A percentile compares a stretch with the other conserved stretches of the same genome.
phyloP scores from a whole-genome alignment of 2,329 filamentous ascomycete genomes.

The Colletotrichum musicola region DNA sequence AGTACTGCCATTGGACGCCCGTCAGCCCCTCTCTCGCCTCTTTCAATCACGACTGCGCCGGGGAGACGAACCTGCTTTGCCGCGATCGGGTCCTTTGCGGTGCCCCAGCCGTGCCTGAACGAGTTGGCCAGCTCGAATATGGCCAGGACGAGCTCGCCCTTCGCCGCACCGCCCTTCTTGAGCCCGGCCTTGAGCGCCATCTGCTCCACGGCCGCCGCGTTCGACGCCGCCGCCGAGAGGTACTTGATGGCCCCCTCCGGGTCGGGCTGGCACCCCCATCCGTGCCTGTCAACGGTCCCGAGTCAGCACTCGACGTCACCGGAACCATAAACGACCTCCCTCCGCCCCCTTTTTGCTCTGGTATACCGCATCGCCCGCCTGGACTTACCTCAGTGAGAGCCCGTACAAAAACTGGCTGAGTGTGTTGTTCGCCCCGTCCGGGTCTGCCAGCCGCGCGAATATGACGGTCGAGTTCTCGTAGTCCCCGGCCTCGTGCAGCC shows the following conservation, averaged over 20 bases:
- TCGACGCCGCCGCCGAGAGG: conserved; percentile 88
- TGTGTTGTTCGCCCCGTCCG: conserved; percentile 87
- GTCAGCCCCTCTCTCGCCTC: conserved; percentile 12
- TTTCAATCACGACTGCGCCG: neutral
- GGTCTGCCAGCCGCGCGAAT: conserved; percentile 87
- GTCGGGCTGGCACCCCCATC: conserved; percentile 88
- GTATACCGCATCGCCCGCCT: neutral
- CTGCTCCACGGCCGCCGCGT: conserved; percentile 88
- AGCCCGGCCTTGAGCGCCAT: conserved; percentile 87
- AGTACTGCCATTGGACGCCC: conserved; percentile 73
- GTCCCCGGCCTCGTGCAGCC: conserved; percentile 87
- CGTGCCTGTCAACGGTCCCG: conserved; percentile 72
- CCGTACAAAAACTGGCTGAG: conserved; percentile 96
- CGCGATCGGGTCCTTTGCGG: conserved; percentile 85
- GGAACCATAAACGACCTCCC: neutral
- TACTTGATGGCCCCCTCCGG: conserved; percentile 82
- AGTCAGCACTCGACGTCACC: conserved; percentile 18
- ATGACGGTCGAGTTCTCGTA: conserved; percentile 84
- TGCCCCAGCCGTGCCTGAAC: conserved; percentile 95
- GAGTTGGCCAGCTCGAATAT: conserved; percentile 96
- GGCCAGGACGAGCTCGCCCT: conserved; percentile 94
- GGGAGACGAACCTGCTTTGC: conserved; percentile 73
- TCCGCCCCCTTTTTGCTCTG: neutral
- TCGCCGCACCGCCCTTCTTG: conserved; percentile 93
- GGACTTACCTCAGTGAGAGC: conserved; percentile 82